A percentile compares a stretch with the other conserved stretches of the same genome.
Conservation (phyloP, 148 eudicot species). For the Camellia granthamiana region DNA sequence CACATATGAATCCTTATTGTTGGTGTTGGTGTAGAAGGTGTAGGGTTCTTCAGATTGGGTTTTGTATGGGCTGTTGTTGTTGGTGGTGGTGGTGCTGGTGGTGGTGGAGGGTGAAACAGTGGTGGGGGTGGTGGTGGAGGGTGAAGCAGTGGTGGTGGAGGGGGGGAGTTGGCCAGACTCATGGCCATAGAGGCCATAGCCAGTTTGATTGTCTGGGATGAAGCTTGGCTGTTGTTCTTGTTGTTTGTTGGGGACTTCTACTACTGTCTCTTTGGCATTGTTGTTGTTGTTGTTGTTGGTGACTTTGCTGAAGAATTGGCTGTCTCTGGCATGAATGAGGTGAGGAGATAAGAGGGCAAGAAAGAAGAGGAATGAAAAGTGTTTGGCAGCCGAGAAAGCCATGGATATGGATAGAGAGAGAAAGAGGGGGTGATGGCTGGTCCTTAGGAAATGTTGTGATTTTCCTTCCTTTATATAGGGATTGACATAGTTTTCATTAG, state of each 20-base stretch:
- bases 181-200: conserved; percentile 68
- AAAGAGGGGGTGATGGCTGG: background rate
- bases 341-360: conserved; percentile 9
- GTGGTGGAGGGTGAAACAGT: conserved; percentile 14
- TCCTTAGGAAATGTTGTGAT: background rate
- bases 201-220: conserved; percentile 43
- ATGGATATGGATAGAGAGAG: background rate
- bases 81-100: conserved; percentile 17
- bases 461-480: conserved; percentile 4
- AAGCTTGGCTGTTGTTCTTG: conserved; percentile 46
- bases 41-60: background rate
- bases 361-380: background rate
- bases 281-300: conserved; percentile 15
- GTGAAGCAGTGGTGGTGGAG: conserved; percentile 32
- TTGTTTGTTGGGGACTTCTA: conserved; percentile 23
- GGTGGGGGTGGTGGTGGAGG: conserved; percentile 32
- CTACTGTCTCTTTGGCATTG: conserved; percentile 17
- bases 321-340: conserved; percentile 5
- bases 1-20: conserved; percentile 19
- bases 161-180: conserved; percentile 60
- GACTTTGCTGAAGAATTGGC: conserved; percentile 8
- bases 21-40: conserved; percentile 20
- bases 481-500: too few relatives aligned
- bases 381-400: conserved; percentile 6
- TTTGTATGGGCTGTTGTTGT: conserved; percentile 5